Percentiles rank a stretch among this genome's conserved stretches.
Conservation (phyloP, 108 stramenopile genomes). For the Stephanodiscus minutulus region DNA sequence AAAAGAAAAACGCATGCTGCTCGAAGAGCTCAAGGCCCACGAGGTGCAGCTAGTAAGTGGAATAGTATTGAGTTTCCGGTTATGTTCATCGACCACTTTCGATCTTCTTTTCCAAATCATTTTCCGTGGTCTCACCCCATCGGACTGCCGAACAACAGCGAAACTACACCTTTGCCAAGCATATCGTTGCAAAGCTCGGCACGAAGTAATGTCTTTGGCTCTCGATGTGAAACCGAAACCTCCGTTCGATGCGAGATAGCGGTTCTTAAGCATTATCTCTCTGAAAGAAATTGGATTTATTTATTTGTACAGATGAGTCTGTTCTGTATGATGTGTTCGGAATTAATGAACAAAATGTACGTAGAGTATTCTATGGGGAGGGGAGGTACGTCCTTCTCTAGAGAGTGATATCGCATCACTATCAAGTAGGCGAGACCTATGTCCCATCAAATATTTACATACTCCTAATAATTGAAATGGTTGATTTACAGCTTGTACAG, state of each 20-base stretch:
- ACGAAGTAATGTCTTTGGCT: constrained; percentile 15
- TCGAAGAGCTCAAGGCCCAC: constrained; percentile 73
- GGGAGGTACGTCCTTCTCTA: background rate
- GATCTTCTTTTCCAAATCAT: background rate
- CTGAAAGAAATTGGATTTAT: background rate
- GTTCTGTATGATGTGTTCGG: background rate
- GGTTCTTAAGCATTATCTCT: background rate
- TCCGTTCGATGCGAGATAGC: background rate
- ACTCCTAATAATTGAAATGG: no score
- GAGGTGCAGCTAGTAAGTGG: constrained; percentile 75
- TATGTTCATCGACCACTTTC: background rate
- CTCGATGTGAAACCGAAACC: background rate
- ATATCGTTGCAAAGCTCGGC: constrained; percentile 79
- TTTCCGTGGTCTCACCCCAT: background rate
- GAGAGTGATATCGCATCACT: background rate
- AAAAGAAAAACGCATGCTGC: constrained; percentile 64
- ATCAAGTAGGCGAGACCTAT: background rate
- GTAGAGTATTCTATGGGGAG: constrained; percentile 6
- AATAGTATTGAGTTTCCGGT: background rate
- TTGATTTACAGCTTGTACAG: no score
- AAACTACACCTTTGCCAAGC: constrained; percentile 88
- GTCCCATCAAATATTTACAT: background rate
- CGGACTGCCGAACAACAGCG: constrained; percentile 47
- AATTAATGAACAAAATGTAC: constrained; percentile 39
- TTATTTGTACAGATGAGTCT: background rate